A percentile compares a stretch with the other conserved stretches of the same genome.
Evolutionary conservation across 1,284 basidiomycete genomes (phyloP).

Genomic region (Xanthoconium separans): DNA sequence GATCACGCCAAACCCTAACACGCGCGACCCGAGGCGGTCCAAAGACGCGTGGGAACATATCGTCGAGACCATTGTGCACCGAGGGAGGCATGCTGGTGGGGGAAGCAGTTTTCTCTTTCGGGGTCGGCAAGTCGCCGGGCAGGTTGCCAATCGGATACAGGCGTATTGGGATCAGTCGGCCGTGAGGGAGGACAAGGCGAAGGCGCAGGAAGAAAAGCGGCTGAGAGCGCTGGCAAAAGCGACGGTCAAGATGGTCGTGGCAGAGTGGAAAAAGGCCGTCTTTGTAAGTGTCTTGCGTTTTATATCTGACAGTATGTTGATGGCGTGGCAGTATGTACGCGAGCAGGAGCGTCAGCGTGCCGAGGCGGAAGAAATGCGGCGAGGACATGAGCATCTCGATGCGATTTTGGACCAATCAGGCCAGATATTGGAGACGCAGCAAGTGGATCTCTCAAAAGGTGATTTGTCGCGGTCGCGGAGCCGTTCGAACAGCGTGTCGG

Average conservation of each 20-base stretch:
- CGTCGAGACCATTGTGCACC: slow-evolving; percentile 43
- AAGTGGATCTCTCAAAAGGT: slow-evolving; percentile 59
- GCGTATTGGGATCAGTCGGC: slow-evolving; percentile 78
- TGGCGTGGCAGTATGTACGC: slow-evolving; percentile 25
- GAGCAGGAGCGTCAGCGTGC: slow-evolving; percentile 29
- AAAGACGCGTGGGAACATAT: slow-evolving; percentile 58
- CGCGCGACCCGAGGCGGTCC: slow-evolving; percentile 33
- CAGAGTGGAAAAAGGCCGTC: slow-evolving; percentile 89
- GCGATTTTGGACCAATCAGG: slow-evolving; percentile 90
- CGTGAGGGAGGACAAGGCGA: slow-evolving; percentile 63
- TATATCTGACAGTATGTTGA: slow-evolving; percentile 5
- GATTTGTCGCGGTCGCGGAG: slow-evolving; percentile 48
- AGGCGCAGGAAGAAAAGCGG: slow-evolving; percentile 66
- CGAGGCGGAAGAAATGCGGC: slow-evolving; percentile 60
- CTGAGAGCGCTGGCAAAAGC: slow-evolving; percentile 69
- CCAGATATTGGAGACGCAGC: slow-evolving; percentile 83
- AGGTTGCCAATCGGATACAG: slow-evolving; percentile 69
- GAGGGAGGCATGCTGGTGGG: slow-evolving; percentile 31
- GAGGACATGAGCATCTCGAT: slow-evolving; percentile 84
- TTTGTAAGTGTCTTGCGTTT: slow-evolving; percentile 54
- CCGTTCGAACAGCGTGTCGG: slow-evolving; percentile 53
- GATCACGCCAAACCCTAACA: slow-evolving; percentile 17
- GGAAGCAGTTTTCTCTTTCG: slow-evolving; percentile 38
- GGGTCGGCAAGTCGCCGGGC: slow-evolving; percentile 48
- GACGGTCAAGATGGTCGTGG: slow-evolving; percentile 68